phyloP scores from a whole-genome alignment of 2,329 filamentous ascomycete genomes.

The Fusarium nematophilum region DNA sequence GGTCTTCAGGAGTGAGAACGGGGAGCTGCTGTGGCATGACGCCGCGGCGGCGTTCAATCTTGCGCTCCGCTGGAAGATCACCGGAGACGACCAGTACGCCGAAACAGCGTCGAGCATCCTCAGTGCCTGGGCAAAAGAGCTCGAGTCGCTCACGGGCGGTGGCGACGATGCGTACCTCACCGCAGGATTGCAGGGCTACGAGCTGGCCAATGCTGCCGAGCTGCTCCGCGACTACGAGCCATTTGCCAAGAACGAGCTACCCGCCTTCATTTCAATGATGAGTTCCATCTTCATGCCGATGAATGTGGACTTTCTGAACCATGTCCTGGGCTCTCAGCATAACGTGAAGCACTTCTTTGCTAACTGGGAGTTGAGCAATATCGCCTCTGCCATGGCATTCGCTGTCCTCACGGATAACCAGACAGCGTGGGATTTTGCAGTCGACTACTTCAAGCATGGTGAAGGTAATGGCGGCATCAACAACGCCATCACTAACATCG shows the following conservation, averaged over 20 bases:
- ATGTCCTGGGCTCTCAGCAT: slow-evolving; percentile 8
- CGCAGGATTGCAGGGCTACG: slow-evolving; percentile 57
- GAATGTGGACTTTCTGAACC: slow-evolving; percentile 27
- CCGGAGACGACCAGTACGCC: background rate
- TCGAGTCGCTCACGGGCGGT: background rate
- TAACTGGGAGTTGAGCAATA: slow-evolving; percentile 31
- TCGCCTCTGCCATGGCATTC: slow-evolving; percentile 26
- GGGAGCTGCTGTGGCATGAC: slow-evolving; percentile 23
- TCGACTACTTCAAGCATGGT: slow-evolving; percentile 27
- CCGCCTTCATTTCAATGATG: slow-evolving; percentile 5
- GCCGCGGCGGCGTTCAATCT: slow-evolving; percentile 25
- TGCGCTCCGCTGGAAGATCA: background rate
- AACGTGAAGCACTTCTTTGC: slow-evolving; percentile 21
- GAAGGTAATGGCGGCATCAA: slow-evolving; percentile 14
- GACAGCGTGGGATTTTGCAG: slow-evolving; percentile 10
- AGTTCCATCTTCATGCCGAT: slow-evolving; percentile 13
- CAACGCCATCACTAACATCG: slow-evolving; percentile 14
- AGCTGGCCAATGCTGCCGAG: slow-evolving; percentile 60
- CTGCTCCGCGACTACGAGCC: slow-evolving; percentile 52
- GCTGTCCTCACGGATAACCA: slow-evolving; percentile 18
- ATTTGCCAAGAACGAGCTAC: slow-evolving; percentile 47
- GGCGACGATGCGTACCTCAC: slow-evolving; percentile 49
- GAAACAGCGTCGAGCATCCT: background rate
- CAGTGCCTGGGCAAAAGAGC: background rate
- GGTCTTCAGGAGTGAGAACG: slow-evolving; percentile 7